These are phyloP conservation scores for Barbarea vulgaris DNA, from an alignment of 345 rosid genomes.

Conservation along the genomic window DNA sequence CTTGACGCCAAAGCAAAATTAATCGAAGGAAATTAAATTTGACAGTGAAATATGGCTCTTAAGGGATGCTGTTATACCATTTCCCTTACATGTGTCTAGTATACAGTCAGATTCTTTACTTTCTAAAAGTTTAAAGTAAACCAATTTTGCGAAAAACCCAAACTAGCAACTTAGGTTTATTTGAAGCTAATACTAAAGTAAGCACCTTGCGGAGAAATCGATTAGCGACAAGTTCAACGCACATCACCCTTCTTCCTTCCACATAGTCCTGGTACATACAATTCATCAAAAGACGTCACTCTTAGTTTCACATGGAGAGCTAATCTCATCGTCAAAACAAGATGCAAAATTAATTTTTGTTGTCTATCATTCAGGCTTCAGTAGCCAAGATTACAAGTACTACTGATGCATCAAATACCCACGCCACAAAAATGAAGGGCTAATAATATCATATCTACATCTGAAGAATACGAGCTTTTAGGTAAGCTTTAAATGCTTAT, in stretches of 20 bases:
- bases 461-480: neutral
- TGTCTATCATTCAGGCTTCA: slow-evolving; percentile 3
- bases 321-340: neutral
- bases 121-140: neutral
- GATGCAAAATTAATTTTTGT: slow-evolving; percentile 6
- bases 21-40: neutral
- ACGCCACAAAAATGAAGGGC: neutral
- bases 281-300: slow-evolving; percentile 2
- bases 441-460: neutral
- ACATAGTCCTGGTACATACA: slow-evolving; percentile 47
- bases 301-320: neutral
- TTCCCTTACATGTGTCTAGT: neutral
- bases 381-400: neutral
- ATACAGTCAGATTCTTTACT: neutral
- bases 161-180: neutral
- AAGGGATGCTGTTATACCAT: neutral
- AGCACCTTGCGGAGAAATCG: slow-evolving; percentile 89
- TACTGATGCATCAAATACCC: neutral
- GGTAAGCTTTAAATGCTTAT: neutral
- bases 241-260: slow-evolving; percentile 71
- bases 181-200: slow-evolving; percentile 14
- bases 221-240: slow-evolving; percentile 88
- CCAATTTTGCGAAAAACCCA: neutral
- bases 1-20: neutral
- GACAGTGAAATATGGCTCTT: neutral